Evolutionary conservation across 2,329 filamentous ascomycete species (phyloP).

Genomic region (Decorospora gaudefroyi): DNA sequence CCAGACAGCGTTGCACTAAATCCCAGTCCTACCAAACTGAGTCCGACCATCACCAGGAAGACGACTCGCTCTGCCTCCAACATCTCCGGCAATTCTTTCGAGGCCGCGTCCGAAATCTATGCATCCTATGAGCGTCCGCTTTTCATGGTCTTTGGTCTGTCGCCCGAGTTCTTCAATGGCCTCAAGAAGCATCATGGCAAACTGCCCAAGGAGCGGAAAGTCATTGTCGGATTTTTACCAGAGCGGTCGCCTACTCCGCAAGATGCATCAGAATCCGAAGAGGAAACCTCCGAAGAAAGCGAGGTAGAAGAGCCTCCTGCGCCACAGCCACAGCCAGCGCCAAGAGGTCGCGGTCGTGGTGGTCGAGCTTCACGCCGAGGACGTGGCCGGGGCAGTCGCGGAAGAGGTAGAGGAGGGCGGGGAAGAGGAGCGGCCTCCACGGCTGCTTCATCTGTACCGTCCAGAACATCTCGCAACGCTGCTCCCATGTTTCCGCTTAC

Average conservation of each 20-base stretch:
- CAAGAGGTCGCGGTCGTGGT: conserved; percentile 34
- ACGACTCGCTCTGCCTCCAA: conserved; percentile 46
- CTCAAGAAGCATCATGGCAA: conserved; percentile 38
- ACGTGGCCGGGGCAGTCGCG: conserved; percentile 35
- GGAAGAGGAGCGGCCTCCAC: conserved; percentile 29
- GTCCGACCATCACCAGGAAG: conserved; percentile 37
- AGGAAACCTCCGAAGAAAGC: conserved; percentile 32
- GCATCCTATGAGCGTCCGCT: conserved; percentile 41
- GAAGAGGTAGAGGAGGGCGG: conserved; percentile 40
- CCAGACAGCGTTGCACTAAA: conserved; percentile 33
- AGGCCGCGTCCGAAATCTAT: conserved; percentile 35
- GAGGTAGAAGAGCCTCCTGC: conserved; percentile 27
- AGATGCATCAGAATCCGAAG: conserved; percentile 26
- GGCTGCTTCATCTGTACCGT: conserved; percentile 35
- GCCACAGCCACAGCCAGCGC: conserved; percentile 27
- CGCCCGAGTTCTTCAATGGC: conserved; percentile 40
- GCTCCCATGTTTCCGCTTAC: conserved; percentile 40
- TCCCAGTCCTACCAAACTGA: conserved; percentile 32
- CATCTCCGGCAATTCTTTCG: conserved; percentile 41
- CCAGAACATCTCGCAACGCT: conserved; percentile 41
- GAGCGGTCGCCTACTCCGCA: conserved; percentile 23
- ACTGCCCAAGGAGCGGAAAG: conserved; percentile 32
- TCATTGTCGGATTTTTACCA: conserved; percentile 17
- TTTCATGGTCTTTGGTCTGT: conserved; percentile 43
- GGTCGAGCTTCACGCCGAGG: conserved; percentile 38